Evolutionary conservation across 306 rosid genomes (phyloP).

Genomic region (Arachis hypogaea): DNA sequence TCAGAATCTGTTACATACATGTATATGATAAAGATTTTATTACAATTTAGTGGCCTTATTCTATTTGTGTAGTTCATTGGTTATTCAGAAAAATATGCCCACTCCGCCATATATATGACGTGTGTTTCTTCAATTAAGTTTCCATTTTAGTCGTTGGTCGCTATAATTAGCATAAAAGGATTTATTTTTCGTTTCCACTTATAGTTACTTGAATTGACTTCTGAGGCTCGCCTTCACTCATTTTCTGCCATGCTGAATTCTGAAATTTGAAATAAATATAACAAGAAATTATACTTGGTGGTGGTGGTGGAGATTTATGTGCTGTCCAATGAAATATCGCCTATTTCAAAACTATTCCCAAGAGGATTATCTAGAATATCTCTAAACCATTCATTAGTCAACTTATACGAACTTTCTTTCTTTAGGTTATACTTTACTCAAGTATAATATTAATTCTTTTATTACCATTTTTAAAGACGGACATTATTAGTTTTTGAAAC

Average conservation of each 20-base stretch:
- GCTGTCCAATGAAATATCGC: background rate
- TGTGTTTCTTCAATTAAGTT: constrained; percentile 11
- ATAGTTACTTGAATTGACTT: background rate
- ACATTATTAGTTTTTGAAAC: background rate
- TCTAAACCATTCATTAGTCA: constrained; percentile 6
- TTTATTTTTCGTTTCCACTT: constrained; percentile 4
- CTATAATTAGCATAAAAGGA: constrained; percentile 8
- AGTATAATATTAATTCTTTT: background rate
- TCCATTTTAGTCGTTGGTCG: constrained; percentile 17
- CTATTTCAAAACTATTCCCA: background rate
- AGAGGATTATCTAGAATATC: background rate
- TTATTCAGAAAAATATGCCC: background rate
- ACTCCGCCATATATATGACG: background rate
- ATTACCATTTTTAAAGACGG: background rate
- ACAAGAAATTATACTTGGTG: background rate
- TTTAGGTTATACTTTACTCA: background rate
- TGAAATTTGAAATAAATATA: too few relatives aligned
- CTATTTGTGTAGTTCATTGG: background rate
- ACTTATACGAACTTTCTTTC: background rate
- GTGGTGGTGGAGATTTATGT: background rate
- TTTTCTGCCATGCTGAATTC: background rate
- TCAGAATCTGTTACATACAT: too few relatives aligned
- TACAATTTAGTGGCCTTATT: too few relatives aligned
- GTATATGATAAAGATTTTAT: too few relatives aligned
- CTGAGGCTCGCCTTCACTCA: background rate